Evolutionary conservation across 208 protist species (phyloP).

Genomic region (Plasmodiophora brassicae): DNA sequence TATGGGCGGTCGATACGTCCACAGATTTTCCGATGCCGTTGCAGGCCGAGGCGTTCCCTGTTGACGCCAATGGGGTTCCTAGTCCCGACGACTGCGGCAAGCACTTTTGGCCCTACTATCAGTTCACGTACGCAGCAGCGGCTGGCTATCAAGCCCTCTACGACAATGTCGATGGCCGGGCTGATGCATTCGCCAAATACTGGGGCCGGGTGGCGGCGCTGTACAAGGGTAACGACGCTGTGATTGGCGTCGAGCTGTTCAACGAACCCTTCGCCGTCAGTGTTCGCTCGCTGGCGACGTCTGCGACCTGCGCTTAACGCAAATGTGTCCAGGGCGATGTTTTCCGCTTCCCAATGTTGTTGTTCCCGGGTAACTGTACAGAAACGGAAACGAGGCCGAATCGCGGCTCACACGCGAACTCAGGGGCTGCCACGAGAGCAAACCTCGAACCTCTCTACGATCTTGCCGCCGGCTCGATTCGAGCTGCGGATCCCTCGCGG

Average conservation of each 20-base stretch:
- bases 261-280: background rate
- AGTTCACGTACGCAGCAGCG: background rate
- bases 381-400: too few relatives aligned
- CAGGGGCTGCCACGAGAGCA: background rate
- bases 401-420: too few relatives aligned
- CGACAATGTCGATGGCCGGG: background rate
- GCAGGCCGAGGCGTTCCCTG: background rate
- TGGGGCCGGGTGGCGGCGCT: background rate
- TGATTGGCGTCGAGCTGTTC: slow-evolving; percentile 10
- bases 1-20: background rate
- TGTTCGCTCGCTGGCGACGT: background rate
- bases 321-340: too few relatives aligned
- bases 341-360: background rate
- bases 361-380: background rate
- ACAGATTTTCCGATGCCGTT: background rate
- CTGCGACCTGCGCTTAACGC: too few relatives aligned
- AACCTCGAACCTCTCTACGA: background rate
- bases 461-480: background rate
- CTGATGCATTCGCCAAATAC: slow-evolving; percentile 9
- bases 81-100: background rate
- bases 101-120: background rate
- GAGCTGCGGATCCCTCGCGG: background rate
- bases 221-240: background rate
- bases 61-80: background rate
- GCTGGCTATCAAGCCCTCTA: background rate